Evolutionary conservation across 2,329 filamentous ascomycete genomes (phyloP), one percentile per base, ranked within the genome.

Genomic region (Tolypocladium endophyticum): DNA sequence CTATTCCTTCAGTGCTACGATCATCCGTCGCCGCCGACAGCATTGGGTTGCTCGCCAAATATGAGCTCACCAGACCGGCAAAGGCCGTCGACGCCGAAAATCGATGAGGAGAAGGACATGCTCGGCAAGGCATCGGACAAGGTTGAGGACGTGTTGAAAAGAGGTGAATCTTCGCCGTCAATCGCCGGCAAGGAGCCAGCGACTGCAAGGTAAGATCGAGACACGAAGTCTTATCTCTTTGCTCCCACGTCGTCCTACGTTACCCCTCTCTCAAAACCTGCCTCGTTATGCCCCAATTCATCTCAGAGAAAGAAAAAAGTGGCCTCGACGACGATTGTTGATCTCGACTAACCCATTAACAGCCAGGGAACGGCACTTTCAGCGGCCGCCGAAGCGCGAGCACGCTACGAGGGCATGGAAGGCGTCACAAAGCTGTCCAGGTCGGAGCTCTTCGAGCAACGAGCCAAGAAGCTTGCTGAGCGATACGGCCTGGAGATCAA

Each of bases 401-500:
- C 64, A 38, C 64, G 66, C 55, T 71, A 72, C 58, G 70, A 70
- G 60, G 62, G 61, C 43, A 64, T 69, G 64, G 66, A 69, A 20
- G 70, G 71, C 12, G 69, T 76, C 33, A 69, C 68, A 28, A 77
- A 72, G 67, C 69, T 83, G 36, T 77, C 80, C 5, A 78, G 77
- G 60, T 70, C 76, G 39, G 76, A 84, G 62, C 70, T 85, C 52
- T 77, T 82, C 56, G 80, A 82, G 66, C 81, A 85, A 70, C 78
- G 82, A 36, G 81, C 80, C 47, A 80, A 79, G 71, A 80, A 78
- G 66, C 73, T 85, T 7, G 80, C 79, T 41, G 77, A 82, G 64
- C 76, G 77, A 55, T 84, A 81, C 61, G 82, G 82, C 35, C 69
- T 85, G 58, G 80, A 83, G 64, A 78, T 85, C 62, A 77, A 80